Evolutionary conservation across 768 basidiomycete species (phyloP).

Genomic region (Pholiota microspora): DNA sequence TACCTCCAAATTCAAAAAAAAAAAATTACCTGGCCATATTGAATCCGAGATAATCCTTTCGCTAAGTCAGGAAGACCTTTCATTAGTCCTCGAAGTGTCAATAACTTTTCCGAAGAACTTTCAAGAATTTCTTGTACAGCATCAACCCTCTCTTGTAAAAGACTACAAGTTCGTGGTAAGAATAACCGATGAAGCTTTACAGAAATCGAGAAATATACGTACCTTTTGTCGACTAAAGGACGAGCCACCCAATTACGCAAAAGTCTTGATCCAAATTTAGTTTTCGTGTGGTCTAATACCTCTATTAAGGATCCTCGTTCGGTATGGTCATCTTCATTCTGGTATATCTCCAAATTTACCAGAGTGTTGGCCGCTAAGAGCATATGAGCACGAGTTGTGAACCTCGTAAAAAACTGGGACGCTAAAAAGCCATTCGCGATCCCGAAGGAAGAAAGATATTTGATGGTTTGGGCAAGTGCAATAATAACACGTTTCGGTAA

Average conservation of each 20-base stretch:
- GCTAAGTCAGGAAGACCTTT: conserved; percentile 83
- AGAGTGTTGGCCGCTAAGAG: conserved; percentile 86
- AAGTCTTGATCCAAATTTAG: conserved; percentile 84
- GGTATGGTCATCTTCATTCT: conserved; percentile 81
- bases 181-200: not conserved
- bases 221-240: conserved; percentile 77
- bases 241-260: conserved; percentile 84
- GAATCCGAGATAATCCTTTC: conserved; percentile 82
- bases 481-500: conserved; percentile 72
- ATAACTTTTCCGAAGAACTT: conserved; percentile 60
- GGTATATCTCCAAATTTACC: conserved; percentile 88
- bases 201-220: not conserved
- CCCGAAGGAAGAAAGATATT: conserved; percentile 69
- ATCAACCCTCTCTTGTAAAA: conserved; percentile 73
- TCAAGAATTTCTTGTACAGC: conserved; percentile 81
- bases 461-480: conserved; percentile 70
- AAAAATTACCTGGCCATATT: conserved; percentile 82
- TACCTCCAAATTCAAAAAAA: not conserved
- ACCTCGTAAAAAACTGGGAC: conserved; percentile 75
- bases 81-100: conserved; percentile 66
- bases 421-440: conserved; percentile 79
- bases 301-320: conserved; percentile 77
- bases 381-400: conserved; percentile 81
- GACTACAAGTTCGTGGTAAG: conserved; percentile 34
- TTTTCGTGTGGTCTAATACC: conserved; percentile 84